phyloP scores from a whole-genome alignment of 2,329 filamentous ascomycete genomes.

The Pestalotiopsis sp. region DNA sequence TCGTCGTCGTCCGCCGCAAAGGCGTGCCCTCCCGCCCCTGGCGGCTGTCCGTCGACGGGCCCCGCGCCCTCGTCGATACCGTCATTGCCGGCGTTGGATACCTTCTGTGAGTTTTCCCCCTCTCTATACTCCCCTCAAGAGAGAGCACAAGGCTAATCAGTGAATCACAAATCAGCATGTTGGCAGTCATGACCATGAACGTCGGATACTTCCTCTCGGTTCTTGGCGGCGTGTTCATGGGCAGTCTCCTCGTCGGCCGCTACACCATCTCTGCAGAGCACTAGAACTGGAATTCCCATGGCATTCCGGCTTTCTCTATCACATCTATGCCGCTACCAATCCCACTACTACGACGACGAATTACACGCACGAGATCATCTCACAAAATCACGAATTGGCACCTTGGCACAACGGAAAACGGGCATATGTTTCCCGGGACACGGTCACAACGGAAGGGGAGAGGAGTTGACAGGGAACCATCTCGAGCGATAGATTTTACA shows the following conservation, averaged over 20 bases:
- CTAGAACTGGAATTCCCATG: conserved; percentile 23
- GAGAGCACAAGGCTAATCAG: conserved; percentile 38
- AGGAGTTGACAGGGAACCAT: neutral
- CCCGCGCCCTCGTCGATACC: conserved; percentile 32
- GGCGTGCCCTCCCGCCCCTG: conserved; percentile 65
- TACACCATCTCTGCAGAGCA: conserved; percentile 59
- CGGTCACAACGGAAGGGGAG: neutral
- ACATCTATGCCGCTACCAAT: neutral
- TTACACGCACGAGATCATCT: neutral
- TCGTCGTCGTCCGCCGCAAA: conserved; percentile 69
- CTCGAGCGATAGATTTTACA: neutral
- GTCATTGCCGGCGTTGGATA: conserved; percentile 32
- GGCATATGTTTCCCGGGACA: neutral
- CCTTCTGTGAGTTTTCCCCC: conserved; percentile 31
- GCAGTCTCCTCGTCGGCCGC: conserved; percentile 78
- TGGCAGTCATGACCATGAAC: conserved; percentile 37
- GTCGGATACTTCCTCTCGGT: conserved; percentile 35
- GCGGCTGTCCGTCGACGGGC: conserved; percentile 69
- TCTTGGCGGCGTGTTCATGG: conserved; percentile 66
- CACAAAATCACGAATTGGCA: neutral
- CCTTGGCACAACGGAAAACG: neutral
- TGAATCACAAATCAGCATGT: conserved; percentile 33
- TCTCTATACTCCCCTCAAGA: neutral
- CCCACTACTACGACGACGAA: neutral
- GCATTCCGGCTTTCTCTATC: neutral